Base-by-base conservation (phyloP, 805 yeast genomes). In the Sungouiella thailandica region DNA sequence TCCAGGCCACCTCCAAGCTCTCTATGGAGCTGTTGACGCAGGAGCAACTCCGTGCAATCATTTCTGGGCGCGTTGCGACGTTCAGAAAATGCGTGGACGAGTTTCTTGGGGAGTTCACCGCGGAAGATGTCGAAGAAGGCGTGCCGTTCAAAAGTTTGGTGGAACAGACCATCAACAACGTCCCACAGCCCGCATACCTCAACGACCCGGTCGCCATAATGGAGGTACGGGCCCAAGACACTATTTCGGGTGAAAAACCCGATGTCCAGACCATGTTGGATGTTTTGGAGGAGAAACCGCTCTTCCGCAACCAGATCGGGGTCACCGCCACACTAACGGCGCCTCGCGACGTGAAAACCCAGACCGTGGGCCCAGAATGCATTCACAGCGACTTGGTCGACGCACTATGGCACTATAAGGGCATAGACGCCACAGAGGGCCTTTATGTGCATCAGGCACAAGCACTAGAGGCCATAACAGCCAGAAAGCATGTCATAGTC, bases 391-490 rank as follows among this genome's bases (percentile, higher is more conserved):
- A 80, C 5, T 53, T 61, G 23, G 62, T 64, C 7, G 44, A 50
- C 7, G 83, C 84, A 0, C 56, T 87, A 10, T 58, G 64, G 28
- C 60, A 65, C 7, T 56, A 65, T 7, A 70, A 68, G 39, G 70
- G 70, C 2, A 70, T 66, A 7, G 50, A 45, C 18, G 51, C 55
- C 11, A 32, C 78, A 7, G 65, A 70, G 1, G 57, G 57, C 1
- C 71, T 90, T 23, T 93, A 87, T 54, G 54, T 76, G 0, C 99
- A 93, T 59, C 99, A 93, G 54, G 76, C 83, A 1, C 72, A 74
- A 32, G 97, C 96, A 0, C 7, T 19, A 19, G 9, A 9, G 9
- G 22, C 22, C 7, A 19, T 19, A 19, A 9, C 22, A 19, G 22
- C 7, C 8, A 19, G 9, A 9, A 19, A 19, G 9, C 22, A 19